Percentiles rank a stretch among this genome's conserved stretches.
Conservation (phyloP, 768 basidiomycete species). For the Crucibulum laeve region DNA sequence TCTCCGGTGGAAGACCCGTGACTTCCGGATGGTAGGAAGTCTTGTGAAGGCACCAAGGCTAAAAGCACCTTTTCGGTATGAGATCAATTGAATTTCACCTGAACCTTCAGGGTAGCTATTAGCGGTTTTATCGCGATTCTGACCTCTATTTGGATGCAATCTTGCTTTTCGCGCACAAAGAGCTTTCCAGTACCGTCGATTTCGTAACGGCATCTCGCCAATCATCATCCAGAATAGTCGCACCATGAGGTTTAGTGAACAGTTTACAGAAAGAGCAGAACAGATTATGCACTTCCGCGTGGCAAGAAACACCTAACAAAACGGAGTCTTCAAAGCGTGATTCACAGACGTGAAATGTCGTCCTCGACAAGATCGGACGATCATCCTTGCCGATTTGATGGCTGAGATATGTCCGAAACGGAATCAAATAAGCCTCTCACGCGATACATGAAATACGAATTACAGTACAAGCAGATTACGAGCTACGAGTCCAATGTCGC, state of each 20-base stretch:
- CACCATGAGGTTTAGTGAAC: background rate
- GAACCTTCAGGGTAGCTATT: background rate
- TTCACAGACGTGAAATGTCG: no score
- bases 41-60: constrained; percentile 10
- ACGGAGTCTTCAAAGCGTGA: no score
- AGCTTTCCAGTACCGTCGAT: no score
- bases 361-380: background rate
- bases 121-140: background rate
- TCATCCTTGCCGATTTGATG: constrained; percentile 1
- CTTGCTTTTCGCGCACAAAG: no score
- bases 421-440: constrained; percentile 4
- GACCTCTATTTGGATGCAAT: background rate
- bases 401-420: background rate
- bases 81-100: constrained; percentile 1
- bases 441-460: background rate
- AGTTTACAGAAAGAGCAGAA: no score
- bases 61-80: constrained; percentile 14
- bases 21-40: constrained; percentile 22
- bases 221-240: background rate
- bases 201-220: background rate
- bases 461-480: background rate
- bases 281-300: no score
- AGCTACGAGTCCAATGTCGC: no score
- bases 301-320: background rate
- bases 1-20: constrained; percentile 19